Conservation (phyloP, 148 eudicot genomes). For the Pouteria glomerata region DNA sequence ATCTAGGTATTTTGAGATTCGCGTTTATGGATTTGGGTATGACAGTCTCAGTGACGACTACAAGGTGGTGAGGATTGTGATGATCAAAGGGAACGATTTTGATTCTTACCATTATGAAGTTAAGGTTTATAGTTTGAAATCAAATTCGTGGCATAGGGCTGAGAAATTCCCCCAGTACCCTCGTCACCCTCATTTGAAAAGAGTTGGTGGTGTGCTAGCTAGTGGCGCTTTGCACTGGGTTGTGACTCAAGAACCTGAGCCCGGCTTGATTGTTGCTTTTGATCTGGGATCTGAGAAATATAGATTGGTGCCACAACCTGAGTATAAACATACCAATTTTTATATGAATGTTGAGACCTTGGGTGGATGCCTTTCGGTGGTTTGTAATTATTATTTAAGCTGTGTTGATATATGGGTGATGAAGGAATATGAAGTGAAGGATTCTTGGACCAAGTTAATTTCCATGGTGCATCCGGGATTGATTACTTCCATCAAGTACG, state of each 20-base stretch:
- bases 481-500: slow-evolving; percentile 4
- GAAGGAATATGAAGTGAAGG: slow-evolving; percentile 34
- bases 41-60: slow-evolving; percentile 38
- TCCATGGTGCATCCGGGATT: slow-evolving; percentile 10
- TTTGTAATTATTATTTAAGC: slow-evolving; percentile 6
- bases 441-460: slow-evolving; percentile 37
- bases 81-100: slow-evolving; percentile 7
- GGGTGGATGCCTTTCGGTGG: slow-evolving; percentile 19
- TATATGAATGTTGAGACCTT: slow-evolving; percentile 17
- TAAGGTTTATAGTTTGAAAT: slow-evolving; percentile 38
- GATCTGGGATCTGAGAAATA: slow-evolving; percentile 28
- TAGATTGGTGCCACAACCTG: slow-evolving; percentile 22
- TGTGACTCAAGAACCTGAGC: slow-evolving; percentile 11
- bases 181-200: slow-evolving; percentile 14
- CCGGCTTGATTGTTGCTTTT: slow-evolving; percentile 22
- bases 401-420: slow-evolving; percentile 39
- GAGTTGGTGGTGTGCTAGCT: slow-evolving; percentile 13
- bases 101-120: slow-evolving; percentile 19
- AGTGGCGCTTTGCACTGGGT: slow-evolving; percentile 41
- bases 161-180: slow-evolving; percentile 30
- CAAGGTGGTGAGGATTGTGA: slow-evolving; percentile 39
- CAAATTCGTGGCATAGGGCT: slow-evolving; percentile 30
- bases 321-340: neutral
- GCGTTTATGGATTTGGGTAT: slow-evolving; percentile 40
- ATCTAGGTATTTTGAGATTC: neutral